Evolutionary conservation across 306 rosid genomes (phyloP), one percentile per base, ranked within the genome.

Genomic region (Datisca glomerata): DNA sequence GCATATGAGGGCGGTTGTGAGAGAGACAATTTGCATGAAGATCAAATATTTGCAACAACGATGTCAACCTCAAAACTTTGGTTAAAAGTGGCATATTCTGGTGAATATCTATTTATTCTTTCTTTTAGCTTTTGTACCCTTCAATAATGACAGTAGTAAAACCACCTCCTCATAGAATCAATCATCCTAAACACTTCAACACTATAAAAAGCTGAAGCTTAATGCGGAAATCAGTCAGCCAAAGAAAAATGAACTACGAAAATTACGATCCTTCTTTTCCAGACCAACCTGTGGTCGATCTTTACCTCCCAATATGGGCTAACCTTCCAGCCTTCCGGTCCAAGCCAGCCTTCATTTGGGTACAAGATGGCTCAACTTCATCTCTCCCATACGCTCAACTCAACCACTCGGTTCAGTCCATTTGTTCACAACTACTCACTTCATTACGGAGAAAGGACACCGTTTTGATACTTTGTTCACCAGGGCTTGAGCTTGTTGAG

Each of bases 261-360:
- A 87, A 87, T 32, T 87, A 79, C 21, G 89, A 82, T 21, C 94
- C 80, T 0, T 76, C 57, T 2, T 81, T 73, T 36, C 96, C 94
- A 0, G 93, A 86, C 63, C 96, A 81, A 64, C 81, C 81, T 0
- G 87, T 71, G 51, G 96, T 73, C 37, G 85, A 81, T 43, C 72
- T 51, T 45, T 82, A 87, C 78, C 80, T 87, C 11, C 69, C 72
- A 0, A 17, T 74, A 2, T 82, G 96, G 96, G 77, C 85, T 2
- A 79, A 41, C 36, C 39, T 82, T 24, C 82, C 82, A 0, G 55
- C 89, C 34, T 82, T 82, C 63, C 45, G 29, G 27, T 55, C 81
- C 47, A 87, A 79, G 10, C 80, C 93, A 11, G 89, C 87, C 24
- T 86, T 81, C 70, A 65, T 75, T 15, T 79, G 96, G 96, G 52